Conservation (phyloP, 352 stramenopile species). For the Pythium dissimile region DNA sequence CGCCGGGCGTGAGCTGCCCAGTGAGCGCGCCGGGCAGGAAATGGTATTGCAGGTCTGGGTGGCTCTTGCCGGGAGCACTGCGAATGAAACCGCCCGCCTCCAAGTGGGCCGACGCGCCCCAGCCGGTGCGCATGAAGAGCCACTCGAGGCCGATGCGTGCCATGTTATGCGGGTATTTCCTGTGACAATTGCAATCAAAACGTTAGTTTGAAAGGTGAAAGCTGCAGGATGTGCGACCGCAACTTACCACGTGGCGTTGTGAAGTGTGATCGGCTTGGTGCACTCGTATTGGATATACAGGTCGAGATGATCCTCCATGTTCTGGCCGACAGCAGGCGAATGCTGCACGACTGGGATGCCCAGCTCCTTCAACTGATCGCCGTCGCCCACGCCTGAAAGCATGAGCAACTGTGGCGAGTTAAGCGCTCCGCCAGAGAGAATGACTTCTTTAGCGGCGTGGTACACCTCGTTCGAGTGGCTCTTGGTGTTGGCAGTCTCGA, state of each 20-base stretch:
- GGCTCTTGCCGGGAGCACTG: slow-evolving; percentile 65
- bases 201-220: neutral
- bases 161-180: slow-evolving; percentile 88
- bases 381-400: slow-evolving; percentile 83
- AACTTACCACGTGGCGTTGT: slow-evolving; percentile 80
- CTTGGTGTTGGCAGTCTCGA: slow-evolving; percentile 70
- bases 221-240: neutral
- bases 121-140: slow-evolving; percentile 64
- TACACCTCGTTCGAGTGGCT: slow-evolving; percentile 45
- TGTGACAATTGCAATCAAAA: slow-evolving; percentile 1
- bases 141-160: slow-evolving; percentile 82
- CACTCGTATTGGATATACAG: slow-evolving; percentile 89
- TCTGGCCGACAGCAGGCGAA: slow-evolving; percentile 75
- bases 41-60: slow-evolving; percentile 89
- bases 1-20: slow-evolving; percentile 55
- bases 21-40: slow-evolving; percentile 85
- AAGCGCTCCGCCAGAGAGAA: slow-evolving; percentile 83
- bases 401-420: slow-evolving; percentile 88
- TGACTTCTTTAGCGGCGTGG: slow-evolving; percentile 81
- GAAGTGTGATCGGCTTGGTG: slow-evolving; percentile 87
- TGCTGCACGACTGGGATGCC: slow-evolving; percentile 74
- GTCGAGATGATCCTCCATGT: slow-evolving; percentile 89
- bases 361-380: slow-evolving; percentile 67
- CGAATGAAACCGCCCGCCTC: slow-evolving; percentile 88
- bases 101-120: slow-evolving; percentile 76